These are phyloP conservation scores for Talaromyces amestolkiae DNA, from an alignment of 2,329 filamentous ascomycete species.

Conservation along the genomic window DNA sequence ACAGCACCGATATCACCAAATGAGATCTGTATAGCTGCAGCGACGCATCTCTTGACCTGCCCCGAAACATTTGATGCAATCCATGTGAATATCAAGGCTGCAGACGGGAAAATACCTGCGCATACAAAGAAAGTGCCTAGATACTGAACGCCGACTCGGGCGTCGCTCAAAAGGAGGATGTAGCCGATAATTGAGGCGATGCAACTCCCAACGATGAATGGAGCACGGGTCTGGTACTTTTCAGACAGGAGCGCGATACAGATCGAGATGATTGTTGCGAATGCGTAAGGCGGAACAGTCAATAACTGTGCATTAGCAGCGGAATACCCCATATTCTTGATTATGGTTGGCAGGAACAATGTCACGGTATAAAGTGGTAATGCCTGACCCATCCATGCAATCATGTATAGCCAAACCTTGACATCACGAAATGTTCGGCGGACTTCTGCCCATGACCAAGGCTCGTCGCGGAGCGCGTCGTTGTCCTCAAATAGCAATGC, in stretches of 20 bases:
- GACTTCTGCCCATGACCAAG: constrained; percentile 68
- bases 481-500: constrained; percentile 52
- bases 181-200: constrained; percentile 13
- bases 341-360: constrained; percentile 42
- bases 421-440: constrained; percentile 62
- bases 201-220: constrained; percentile 20
- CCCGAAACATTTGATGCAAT: constrained; percentile 15
- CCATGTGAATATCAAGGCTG: constrained; percentile 25
- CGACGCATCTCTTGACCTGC: constrained; percentile 44
- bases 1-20: constrained; percentile 72
- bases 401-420: constrained; percentile 70
- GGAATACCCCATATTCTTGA: constrained; percentile 44
- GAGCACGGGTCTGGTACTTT: constrained; percentile 28
- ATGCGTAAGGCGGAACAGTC: constrained; percentile 28
- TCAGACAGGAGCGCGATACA: constrained; percentile 26
- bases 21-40: constrained; percentile 60
- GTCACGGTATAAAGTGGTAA: constrained; percentile 49
- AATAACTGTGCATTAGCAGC: constrained; percentile 46
- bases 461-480: constrained; percentile 50
- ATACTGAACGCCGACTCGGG: constrained; percentile 3
- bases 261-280: constrained; percentile 27
- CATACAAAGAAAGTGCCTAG: constrained; percentile 34
- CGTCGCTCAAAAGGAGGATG: constrained; percentile 7
- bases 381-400: constrained; percentile 38
- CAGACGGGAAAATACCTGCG: constrained; percentile 29